Base-by-base conservation (phyloP, 1,284 basidiomycete species). In the Meira nashicola region DNA sequence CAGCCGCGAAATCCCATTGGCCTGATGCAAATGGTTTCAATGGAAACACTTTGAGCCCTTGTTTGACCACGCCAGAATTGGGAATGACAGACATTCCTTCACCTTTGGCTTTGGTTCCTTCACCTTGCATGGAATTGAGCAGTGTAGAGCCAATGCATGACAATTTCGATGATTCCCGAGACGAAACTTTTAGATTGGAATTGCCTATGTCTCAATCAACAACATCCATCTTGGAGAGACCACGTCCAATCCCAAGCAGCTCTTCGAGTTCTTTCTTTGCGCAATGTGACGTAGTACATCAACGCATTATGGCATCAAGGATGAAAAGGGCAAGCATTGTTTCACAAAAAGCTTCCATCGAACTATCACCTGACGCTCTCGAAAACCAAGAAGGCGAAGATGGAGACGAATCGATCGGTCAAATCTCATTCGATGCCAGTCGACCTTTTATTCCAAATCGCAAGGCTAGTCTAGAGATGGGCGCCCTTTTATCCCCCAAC, bases 41-140 rank as follows among this genome's bases (percentile, higher is more conserved):
- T 23, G 46, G 46, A 17, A 48, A 48, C 46, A 48, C 46, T 21
- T 48, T 48, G 5, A 48, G 46, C 25, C 46, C 46, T 17, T n/a
- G 17, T 12, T 23, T 48, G 46, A 23, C 14, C 12, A 48, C 46
- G 12, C 46, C 46, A 21, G 46, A 48, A 5, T 12, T 48, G 25
- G 46, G 21, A 19, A 14, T 14, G 12, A 21, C 25, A 21, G 17
- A n/a, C 25, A 33, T 33, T 8, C 17, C 46, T 48, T 21, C 46
- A 3, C 46, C 46, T 17, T 8, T 48, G 17, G 46, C 17, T 2
- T 23, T 48, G 6, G 46, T 23, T 7, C 17, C 46, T 48, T 48
- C 46, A 6, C 46, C 46, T 25, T 14, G 17, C n/a, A 19, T 48
- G 23, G 46, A 48, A 3, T 23, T 21, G 25, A 21, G 7, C 21